A percentile compares a stretch with the other conserved stretches of the same genome.
Evolutionary conservation across 2,329 filamentous ascomycete genomes (phyloP).

Genomic region (Fusarium sp.): DNA sequence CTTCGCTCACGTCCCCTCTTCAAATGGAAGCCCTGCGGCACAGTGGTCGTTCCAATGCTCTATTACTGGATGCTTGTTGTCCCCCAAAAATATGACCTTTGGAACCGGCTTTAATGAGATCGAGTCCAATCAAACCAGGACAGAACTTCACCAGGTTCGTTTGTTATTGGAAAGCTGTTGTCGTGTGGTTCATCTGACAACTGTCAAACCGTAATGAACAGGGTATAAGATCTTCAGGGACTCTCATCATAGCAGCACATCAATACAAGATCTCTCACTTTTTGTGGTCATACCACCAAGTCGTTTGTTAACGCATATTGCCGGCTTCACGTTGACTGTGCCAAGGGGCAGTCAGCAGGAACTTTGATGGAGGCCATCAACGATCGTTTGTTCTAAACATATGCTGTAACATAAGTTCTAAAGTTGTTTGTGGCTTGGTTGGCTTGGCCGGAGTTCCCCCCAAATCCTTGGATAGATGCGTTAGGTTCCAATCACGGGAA

Average conservation of each 20-base stretch:
- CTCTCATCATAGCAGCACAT: constrained; percentile 8
- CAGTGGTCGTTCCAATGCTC: constrained; percentile 15
- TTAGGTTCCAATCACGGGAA: constrained; percentile 37
- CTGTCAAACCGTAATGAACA: background rate
- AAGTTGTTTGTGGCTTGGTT: constrained; percentile 21
- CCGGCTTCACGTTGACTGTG: background rate
- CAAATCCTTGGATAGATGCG: constrained; percentile 4
- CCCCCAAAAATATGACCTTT: constrained; percentile 28
- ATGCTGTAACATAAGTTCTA: constrained; percentile 24
- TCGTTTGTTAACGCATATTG: constrained; percentile 3
- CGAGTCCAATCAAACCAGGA: constrained; percentile 34
- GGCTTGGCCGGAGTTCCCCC: background rate
- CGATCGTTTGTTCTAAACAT: background rate
- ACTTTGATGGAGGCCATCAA: background rate
- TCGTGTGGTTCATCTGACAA: background rate
- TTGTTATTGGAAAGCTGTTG: constrained; percentile 4
- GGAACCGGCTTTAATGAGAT: constrained; percentile 31
- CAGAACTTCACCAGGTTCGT: background rate
- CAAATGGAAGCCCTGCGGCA: constrained; percentile 21
- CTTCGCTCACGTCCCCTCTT: constrained; percentile 26
- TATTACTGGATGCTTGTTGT: constrained; percentile 16
- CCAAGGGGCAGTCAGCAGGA: constrained; percentile 1
- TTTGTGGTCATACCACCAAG: background rate
- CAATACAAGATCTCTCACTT: constrained; percentile 1
- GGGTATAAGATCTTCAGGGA: constrained; percentile 24